Evolutionary conservation across 257 asterid genomes (phyloP), one percentile per base, ranked within the genome.

Genomic region (Solanum tarijense): DNA sequence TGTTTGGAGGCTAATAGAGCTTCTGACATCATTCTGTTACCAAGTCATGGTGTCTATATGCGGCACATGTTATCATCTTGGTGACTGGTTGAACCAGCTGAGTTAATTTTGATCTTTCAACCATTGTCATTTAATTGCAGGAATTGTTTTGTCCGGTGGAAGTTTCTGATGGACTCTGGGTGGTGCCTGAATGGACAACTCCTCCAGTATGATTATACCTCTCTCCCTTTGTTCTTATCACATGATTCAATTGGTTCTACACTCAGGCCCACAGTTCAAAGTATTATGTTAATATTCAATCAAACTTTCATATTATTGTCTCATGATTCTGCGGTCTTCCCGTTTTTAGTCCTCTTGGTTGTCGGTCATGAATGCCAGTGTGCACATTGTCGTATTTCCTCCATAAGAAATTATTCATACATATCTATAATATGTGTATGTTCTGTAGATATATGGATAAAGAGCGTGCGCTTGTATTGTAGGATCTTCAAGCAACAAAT

Each of bases 101-200:
- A 75, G 34, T 76, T 38, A 23, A 9, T 81, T 81, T 43, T 16
- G 69, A 58, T 86, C 83, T 69, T 69, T 41, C 32, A 85, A 85
- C 25, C 2, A 35, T 23, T 66, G 48, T 71, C 69, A 38, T n/a
- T 48, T 82, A 68, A 90, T 78, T 91, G 41, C 93, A 96, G 99
- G 98, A 97, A 89, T 93, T 96, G 20, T 97, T 96, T 91, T 92
- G 90, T 86, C 98, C 99, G 1, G 94, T 94, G 88, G 92, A 95
- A 92, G 92, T 97, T 82, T 87, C 90, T 18, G 95, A 96, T 69
- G 98, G 97, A 72, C 92, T 97, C 48, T 97, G 99, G 99, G 87
- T 96, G 83, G 98, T 97, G 88, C 99, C 99, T 72, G 97, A 97
- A 87, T 95, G 99, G 99, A 93, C 88, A 83, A 87, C 85, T 23